A percentile compares a stretch with the other conserved stretches of the same genome.
Conservation (phyloP, 192 early-diverging fungal species). For the Cladochytrium replicatum region DNA sequence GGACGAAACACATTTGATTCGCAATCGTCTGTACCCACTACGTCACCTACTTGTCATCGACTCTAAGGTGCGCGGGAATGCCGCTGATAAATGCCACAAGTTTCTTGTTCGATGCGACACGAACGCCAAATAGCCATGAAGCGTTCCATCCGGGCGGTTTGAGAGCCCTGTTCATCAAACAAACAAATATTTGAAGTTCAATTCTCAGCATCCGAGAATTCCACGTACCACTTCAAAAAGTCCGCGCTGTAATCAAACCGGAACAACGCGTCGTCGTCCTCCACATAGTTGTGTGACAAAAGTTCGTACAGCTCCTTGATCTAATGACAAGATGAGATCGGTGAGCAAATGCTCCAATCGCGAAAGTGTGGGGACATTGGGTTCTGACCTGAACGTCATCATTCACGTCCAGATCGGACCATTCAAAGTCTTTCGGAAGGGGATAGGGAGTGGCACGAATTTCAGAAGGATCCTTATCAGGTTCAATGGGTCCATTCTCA, state of each 20-base stretch:
- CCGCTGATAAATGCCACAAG: slow-evolving; percentile 95
- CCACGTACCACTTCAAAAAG: slow-evolving; percentile 77
- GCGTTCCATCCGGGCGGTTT: slow-evolving; percentile 85
- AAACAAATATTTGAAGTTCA: slow-evolving; percentile 1
- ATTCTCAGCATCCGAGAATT: neutral
- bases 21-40: neutral
- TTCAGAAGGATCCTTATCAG: slow-evolving; percentile 58
- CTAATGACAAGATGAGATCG: slow-evolving; percentile 1
- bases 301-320: slow-evolving; percentile 82
- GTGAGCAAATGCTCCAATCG: neutral
- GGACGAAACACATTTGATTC: neutral
- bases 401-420: slow-evolving; percentile 72
- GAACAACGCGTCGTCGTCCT: slow-evolving; percentile 93
- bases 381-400: slow-evolving; percentile 53
- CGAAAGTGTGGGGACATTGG: neutral
- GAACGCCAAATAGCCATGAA: slow-evolving; percentile 88
- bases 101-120: slow-evolving; percentile 63
- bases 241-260: slow-evolving; percentile 91
- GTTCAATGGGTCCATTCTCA: slow-evolving; percentile 74
- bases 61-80: slow-evolving; percentile 72
- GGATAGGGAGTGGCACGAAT: slow-evolving; percentile 71
- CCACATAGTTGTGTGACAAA: slow-evolving; percentile 90
- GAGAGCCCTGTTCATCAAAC: slow-evolving; percentile 54
- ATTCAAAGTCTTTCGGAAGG: slow-evolving; percentile 86
- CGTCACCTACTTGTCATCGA: slow-evolving; percentile 51